Evolutionary conservation across 139 green algal genomes (phyloP), one percentile per base, ranked within the genome.

Genomic region (Tetradesmus lagerheimii): DNA sequence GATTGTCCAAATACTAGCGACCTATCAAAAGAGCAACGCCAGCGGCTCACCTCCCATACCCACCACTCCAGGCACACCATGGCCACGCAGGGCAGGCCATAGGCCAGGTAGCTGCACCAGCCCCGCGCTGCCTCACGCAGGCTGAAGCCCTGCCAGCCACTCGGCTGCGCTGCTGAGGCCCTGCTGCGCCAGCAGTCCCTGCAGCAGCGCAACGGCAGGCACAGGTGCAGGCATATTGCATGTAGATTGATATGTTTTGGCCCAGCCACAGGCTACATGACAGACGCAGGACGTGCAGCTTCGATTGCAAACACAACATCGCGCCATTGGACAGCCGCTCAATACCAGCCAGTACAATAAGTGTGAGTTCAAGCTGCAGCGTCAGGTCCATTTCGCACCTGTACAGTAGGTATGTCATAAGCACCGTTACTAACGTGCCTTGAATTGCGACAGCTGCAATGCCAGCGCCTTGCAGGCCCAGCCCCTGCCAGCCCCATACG

Each of bases 11-110:
- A 15, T 50, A 9, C 5, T 50, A 50, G 43, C 43, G 43, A 50
- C 9, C 5, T 50, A n/a, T n/a, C n/a, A 15, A 50, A 50, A 5
- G 5, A 50, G 5, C 9, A 62, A 2, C 12, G 8, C 20, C 47
- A 62, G 8, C 57, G 23, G 1, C 57, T n/a, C 57, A 71, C 35
- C 57, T 88, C 82, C 82, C 82, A 88, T 23, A 88, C 57, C 57
- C 57, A 88, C 82, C 82, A 88, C 37, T 79, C 82, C 53, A 88
- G 37, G 39, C 50, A 57, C 23, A 88, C 82, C 66, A 88, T 79
- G 38, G 66, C 9, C 82, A 88, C 50, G 20, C 82, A 88, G 8
- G 82, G 82, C 82, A 88, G 53, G 35, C 82, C 82, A 38, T 47
- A 88, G 23, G 15, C 23, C 6, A 88, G 38, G 57, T 79, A 88